These are phyloP conservation scores for Leptographium procerum DNA, from an alignment of 2,329 filamentous ascomycete species.

Conservation along the genomic window DNA sequence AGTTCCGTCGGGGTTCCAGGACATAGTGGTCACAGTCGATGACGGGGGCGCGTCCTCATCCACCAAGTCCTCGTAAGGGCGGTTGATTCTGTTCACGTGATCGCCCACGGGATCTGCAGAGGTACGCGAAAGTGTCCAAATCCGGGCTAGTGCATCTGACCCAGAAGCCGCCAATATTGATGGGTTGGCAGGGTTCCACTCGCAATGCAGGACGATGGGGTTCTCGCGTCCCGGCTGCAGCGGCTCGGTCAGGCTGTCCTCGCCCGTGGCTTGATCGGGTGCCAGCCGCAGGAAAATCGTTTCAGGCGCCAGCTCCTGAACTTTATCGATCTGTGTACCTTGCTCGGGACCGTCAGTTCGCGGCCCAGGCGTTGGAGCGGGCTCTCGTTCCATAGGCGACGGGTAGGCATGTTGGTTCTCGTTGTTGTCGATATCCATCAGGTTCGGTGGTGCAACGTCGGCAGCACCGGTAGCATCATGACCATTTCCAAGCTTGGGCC, in stretches of 20 bases:
- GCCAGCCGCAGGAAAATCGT: conserved; percentile 51
- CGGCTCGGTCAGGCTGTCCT: conserved; percentile 18
- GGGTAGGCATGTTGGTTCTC: conserved; percentile 50
- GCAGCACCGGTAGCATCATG: conserved; percentile 37
- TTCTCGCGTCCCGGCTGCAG: conserved; percentile 28
- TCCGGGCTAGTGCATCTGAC: conserved; percentile 58
- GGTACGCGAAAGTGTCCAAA: conserved; percentile 52
- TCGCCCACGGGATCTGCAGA: conserved; percentile 31
- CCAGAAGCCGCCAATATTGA: conserved; percentile 56
- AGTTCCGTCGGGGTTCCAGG: conserved; percentile 47
- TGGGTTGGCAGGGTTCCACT: conserved; percentile 56
- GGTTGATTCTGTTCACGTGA: conserved; percentile 32
- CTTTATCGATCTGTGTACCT: conserved; percentile 53
- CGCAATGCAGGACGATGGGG: conserved; percentile 55
- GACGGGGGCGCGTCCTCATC: conserved; percentile 40
- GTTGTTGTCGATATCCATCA: conserved; percentile 49
- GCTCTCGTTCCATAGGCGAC: conserved; percentile 49
- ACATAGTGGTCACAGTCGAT: conserved; percentile 45
- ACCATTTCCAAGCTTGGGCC: conserved; percentile 50
- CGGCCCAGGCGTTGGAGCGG: conserved; percentile 37
- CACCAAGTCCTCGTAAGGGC: conserved; percentile 35
- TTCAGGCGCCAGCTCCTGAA: conserved; percentile 45
- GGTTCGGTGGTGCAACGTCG: conserved; percentile 29
- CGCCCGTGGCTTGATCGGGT: conserved; percentile 25
- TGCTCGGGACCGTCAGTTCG: conserved; percentile 52